A percentile compares a stretch with the other conserved stretches of the same genome.
Conservation (phyloP, 2,329 filamentous ascomycete species). For the Scedosporium boydii region DNA sequence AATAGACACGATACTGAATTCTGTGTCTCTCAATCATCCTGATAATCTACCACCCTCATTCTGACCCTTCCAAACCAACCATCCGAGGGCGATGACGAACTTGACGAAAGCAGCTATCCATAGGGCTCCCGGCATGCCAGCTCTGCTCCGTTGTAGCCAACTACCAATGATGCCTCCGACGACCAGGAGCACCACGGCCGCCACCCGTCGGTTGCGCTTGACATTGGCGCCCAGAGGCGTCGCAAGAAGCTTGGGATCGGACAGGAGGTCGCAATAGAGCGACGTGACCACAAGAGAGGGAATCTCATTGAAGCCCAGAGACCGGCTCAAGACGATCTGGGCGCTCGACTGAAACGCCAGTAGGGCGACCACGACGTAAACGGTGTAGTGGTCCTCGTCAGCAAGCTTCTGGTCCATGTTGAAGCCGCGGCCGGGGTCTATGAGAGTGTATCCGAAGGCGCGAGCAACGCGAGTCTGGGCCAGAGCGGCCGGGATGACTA, state of each 20-base stretch:
- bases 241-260: conserved; percentile 37
- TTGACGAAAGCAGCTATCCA: conserved; percentile 38
- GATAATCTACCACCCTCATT: too few species aligned
- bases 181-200: conserved; percentile 34
- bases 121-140: conserved; percentile 29
- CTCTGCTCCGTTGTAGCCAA: conserved; percentile 34
- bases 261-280: conserved; percentile 42
- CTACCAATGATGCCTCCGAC: conserved; percentile 36
- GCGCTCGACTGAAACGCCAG: conserved; percentile 45
- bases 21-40: too few species aligned
- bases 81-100: conserved; percentile 25
- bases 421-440: conserved; percentile 30
- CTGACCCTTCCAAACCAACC: conserved; percentile 22
- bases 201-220: conserved; percentile 38
- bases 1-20: too few species aligned
- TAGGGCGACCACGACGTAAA: conserved; percentile 33
- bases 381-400: conserved; percentile 19
- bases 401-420: not conserved
- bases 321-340: conserved; percentile 39
- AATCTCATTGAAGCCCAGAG: conserved; percentile 41
- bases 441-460: too few species aligned
- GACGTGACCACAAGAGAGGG: conserved; percentile 47
- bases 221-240: conserved; percentile 29
- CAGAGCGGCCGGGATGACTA: conserved; percentile 43
- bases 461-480: too few species aligned